These are phyloP conservation scores for Pichia nanzhaoensis DNA, from an alignment of 805 yeast genomes.

Conservation along the genomic window DNA sequence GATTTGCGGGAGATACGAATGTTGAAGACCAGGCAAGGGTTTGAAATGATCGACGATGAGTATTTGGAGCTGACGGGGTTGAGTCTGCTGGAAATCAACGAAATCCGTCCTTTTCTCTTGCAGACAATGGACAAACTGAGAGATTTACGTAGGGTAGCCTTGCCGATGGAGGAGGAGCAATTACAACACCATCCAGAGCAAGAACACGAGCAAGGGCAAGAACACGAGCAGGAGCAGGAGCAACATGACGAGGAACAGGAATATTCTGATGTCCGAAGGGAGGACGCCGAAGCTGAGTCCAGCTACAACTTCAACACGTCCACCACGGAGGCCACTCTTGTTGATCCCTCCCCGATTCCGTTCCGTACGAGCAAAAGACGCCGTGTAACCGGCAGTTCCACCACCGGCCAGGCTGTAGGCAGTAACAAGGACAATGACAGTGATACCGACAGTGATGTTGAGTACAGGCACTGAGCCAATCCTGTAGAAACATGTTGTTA, in stretches of 20 bases:
- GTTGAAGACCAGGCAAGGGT: constrained; percentile 75
- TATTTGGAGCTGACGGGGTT: constrained; percentile 79
- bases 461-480: constrained; percentile 2
- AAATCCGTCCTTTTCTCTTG: constrained; percentile 75
- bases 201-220: background rate
- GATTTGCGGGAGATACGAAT: constrained; percentile 80
- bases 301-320: constrained; percentile 1
- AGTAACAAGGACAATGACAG: background rate
- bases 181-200: background rate
- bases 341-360: background rate
- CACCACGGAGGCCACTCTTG: background rate
- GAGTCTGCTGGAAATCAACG: constrained; percentile 81
- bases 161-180: constrained; percentile 9
- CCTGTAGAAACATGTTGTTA: too few species aligned
- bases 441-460: constrained; percentile 5
- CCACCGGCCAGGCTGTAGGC: background rate
- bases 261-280: constrained; percentile 4
- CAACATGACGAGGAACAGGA: background rate
- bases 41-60: constrained; percentile 69
- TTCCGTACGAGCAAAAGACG: constrained; percentile 3
- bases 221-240: background rate
- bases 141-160: constrained; percentile 37
- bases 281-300: background rate
- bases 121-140: constrained; percentile 74
- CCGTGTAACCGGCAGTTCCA: background rate